A percentile compares a stretch with the other conserved stretches of the same genome.
These are phyloP conservation scores for Conringia planisiliqua DNA, from an alignment of 345 rosid species.

Conservation along the genomic window DNA sequence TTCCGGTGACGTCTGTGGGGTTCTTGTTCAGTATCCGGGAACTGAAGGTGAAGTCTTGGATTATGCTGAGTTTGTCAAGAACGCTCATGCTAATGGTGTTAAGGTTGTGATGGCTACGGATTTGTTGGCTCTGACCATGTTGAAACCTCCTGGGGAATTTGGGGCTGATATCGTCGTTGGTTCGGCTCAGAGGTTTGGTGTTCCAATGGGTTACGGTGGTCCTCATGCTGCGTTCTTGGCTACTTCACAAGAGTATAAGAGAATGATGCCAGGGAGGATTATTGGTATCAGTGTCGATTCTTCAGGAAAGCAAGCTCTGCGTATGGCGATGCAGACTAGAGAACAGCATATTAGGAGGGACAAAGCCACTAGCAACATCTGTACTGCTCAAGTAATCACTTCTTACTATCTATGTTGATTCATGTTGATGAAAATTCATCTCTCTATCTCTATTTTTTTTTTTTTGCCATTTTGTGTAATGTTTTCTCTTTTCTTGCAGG, in stretches of 20 bases:
- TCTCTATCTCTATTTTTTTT: not conserved
- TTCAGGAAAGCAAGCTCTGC: slow-evolving; percentile 84
- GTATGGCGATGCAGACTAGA: slow-evolving; percentile 99
- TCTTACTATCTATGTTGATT: not conserved
- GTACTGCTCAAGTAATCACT: slow-evolving; percentile 87
- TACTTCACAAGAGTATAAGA: slow-evolving; percentile 96
- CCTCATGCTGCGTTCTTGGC: slow-evolving; percentile 99
- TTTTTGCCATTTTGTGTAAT: not conserved
- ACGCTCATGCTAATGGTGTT: slow-evolving; percentile 85
- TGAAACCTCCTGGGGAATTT: slow-evolving; percentile 96
- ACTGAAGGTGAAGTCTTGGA: slow-evolving; percentile 94
- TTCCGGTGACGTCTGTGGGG: slow-evolving; percentile 91
- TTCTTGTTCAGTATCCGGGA: slow-evolving; percentile 94
- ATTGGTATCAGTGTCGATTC: slow-evolving; percentile 96
- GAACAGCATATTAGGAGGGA: slow-evolving; percentile 99
- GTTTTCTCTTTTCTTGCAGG: slow-evolving; percentile 44
- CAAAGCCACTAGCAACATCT: slow-evolving; percentile 99
- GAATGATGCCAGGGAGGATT: slow-evolving; percentile 98
- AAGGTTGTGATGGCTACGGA: slow-evolving; percentile 98
- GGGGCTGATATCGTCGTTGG: slow-evolving; percentile 97
- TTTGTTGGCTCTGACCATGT: slow-evolving; percentile 82
- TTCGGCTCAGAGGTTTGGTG: slow-evolving; percentile 95
- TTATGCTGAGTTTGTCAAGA: slow-evolving; percentile 79
- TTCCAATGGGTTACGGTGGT: slow-evolving; percentile 98
- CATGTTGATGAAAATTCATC: not conserved